phyloP scores from a whole-genome alignment of 176 grass and related monocot genomes.

The Triticum timopheevii region DNA sequence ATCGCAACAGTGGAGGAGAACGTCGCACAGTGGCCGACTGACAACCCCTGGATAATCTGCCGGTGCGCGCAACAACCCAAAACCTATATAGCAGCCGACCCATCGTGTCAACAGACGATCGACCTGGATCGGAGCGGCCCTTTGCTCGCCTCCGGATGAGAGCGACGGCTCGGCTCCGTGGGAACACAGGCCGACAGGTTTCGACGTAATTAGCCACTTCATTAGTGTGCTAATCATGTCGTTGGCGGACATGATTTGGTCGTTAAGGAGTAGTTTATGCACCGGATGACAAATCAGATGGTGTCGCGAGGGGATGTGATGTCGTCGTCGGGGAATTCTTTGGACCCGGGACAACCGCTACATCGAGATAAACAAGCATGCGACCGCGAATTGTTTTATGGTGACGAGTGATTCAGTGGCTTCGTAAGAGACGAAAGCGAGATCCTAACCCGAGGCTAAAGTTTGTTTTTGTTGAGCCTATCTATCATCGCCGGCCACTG shows the following conservation, averaged over 20 bases:
- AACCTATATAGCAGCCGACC: background rate
- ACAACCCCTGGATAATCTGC: background rate
- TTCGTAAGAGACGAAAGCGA: constrained; percentile 7
- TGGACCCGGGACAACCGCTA: background rate
- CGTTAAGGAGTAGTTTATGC: background rate
- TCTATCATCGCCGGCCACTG: background rate
- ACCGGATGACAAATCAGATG: background rate
- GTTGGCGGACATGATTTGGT: background rate
- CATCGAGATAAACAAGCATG: background rate
- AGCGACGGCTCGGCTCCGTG: background rate
- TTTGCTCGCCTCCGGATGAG: background rate
- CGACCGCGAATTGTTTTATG: background rate
- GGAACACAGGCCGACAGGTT: background rate
- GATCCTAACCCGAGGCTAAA: background rate
- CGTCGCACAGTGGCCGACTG: background rate
- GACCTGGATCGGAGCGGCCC: background rate
- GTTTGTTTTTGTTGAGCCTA: background rate
- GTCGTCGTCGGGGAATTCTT: background rate
- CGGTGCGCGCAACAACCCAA: background rate
- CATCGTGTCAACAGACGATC: background rate
- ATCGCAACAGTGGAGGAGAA: background rate
- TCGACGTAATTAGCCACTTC: background rate
- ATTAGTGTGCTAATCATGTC: background rate
- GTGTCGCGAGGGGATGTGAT: background rate
- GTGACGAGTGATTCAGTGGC: background rate